Conservation (phyloP, 331 rosid genomes). For the Ulmus americana region DNA sequence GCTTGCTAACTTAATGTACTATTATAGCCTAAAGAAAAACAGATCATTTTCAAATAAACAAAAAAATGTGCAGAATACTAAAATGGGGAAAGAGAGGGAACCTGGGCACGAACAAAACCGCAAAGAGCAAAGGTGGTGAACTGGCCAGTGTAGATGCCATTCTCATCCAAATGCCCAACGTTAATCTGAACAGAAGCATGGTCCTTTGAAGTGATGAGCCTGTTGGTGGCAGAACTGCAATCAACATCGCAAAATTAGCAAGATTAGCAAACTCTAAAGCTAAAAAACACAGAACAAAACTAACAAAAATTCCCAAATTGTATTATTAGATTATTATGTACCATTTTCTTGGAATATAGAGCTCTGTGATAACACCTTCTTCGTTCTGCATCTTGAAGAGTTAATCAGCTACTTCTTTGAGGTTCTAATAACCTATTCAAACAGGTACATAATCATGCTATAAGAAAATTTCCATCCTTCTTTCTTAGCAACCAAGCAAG, state of each 20-base stretch:
- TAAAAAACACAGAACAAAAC: not conserved
- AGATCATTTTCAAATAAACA: not conserved
- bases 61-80: not conserved
- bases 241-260: not conserved
- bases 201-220: constrained; percentile 75
- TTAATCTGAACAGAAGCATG: constrained; percentile 86
- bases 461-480: too few relatives aligned
- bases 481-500: too few relatives aligned
- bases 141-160: constrained; percentile 60
- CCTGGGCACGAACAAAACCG: constrained; percentile 79
- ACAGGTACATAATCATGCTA: not conserved
- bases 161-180: constrained; percentile 76
- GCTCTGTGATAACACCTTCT: constrained; percentile 57
- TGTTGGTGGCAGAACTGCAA: constrained; percentile 70
- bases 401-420: constrained; percentile 10
- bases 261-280: not conserved
- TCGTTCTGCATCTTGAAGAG: constrained; percentile 52
- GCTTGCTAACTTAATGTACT: too few relatives aligned
- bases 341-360: constrained; percentile 70
- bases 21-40: too few relatives aligned
- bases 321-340: not conserved
- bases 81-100: constrained; percentile 6
- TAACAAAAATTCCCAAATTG: not conserved
- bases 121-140: constrained; percentile 75
- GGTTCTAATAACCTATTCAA: not conserved